Base-by-base conservation (phyloP, 805 yeast species). In the Grigorovia jiainica region DNA sequence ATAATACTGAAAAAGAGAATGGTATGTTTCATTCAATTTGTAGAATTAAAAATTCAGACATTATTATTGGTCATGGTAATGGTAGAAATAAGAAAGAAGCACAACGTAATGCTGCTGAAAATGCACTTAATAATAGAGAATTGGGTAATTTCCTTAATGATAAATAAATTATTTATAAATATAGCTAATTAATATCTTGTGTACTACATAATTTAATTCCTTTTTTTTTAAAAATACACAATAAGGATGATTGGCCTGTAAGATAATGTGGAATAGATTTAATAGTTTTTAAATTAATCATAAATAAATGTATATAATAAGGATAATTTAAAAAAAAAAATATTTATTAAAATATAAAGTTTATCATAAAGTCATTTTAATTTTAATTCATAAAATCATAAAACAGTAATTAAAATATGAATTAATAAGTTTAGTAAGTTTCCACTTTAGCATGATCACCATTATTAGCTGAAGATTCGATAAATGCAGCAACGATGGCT, bases 401-500 rank as follows among this genome's bases (percentile, higher is more conserved):
- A 24, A 24, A 24, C 8, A 24, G 11, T 10, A 24, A 24, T 10
- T 3, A 24, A 24, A 13, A 24, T 10, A 13, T 3, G 8, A 24
- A 7, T 13, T 24, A 24, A 24, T 24, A 30, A 20, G 18, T 19
- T 39, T 27, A 39, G 13, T 34, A 16, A 29, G 34, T 46, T 44
- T 70, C 76, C 27, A 78, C 74, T 40, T 57, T 61, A 23, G 76
- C 75, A 36, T 70, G 59, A 40, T 63, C 60, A 53, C 84, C 85
- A 43, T 71, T 66, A 27, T 70, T 62, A 15, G 65, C 51, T 31
- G 86, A 75, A 44, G 92, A 80, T 49, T 82, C 80, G 30, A 90
- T 64, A 45, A 85, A 83, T 21, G 96, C 97, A 43, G 77, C 95
- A 44, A 90, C 77, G 51, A 86, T 75, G 6, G 96, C 95, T 61